Evolutionary conservation across 1,284 basidiomycete genomes (phyloP), one percentile per base, ranked within the genome.

Genomic region (Ustilago xerochloae): DNA sequence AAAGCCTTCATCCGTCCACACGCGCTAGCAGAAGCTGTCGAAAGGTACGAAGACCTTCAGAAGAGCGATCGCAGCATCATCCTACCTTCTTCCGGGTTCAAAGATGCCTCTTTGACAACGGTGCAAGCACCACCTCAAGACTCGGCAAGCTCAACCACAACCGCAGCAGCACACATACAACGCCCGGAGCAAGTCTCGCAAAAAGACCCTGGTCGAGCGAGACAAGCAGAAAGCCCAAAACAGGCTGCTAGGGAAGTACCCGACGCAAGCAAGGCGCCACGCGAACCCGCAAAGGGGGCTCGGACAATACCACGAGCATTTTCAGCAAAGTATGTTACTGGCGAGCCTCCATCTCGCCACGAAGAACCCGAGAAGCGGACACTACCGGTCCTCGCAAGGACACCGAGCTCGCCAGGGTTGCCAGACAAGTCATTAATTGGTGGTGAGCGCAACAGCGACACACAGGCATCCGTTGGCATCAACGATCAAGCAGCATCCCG

Each of bases 311-410:
- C 69, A 6, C 65, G 71, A 16, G 54, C 75, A 15, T 77, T 77
- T 32, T 38, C 71, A 13, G 61, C 70, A 22, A 68, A 66, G 30
- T 77, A 77, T 36, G 66, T 77, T 45, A 73, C 67, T 8, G 66
- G 75, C 43, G 70, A 68, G 24, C 49, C 70, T 13, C 49, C 52
- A 8, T 38, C 38, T 36, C 57, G 53, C n/a, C 50, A 26, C 4
- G 60, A 63, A 4, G 66, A 68, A 13, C 9, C 46, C 1, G 60
- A 49, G 20, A 59, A 55, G 30, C 66, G 56, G 9, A 29, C 36
- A 8, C 46, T 41, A 6, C 39, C 63, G 8, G 4, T 50, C 12
- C 51, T 66, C 55, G 48, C 59, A 10, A 47, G 63, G 18, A 24
- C 46, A 3, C 69, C 69, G 2, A 67, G 69, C 49, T 67, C 64